These are phyloP conservation scores for Erodium maritimum DNA, from an alignment of 345 rosid genomes.

Conservation along the genomic window DNA sequence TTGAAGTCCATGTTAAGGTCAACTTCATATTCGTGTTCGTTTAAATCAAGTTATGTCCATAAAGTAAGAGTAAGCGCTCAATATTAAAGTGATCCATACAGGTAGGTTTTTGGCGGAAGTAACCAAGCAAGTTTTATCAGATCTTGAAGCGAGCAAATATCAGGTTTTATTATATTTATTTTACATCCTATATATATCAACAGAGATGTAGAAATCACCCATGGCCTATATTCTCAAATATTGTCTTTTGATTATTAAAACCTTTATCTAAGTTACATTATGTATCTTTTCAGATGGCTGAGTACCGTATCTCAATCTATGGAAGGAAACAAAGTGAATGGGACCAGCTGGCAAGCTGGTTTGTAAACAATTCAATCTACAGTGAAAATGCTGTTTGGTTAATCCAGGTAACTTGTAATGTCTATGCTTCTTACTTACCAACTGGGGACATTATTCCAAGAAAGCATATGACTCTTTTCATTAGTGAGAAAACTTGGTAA, in stretches of 20 bases:
- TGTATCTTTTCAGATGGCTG: conserved; percentile 75
- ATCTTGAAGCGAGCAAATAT: conserved; percentile 92
- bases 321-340: conserved; percentile 99
- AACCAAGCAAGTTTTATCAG: conserved; percentile 83
- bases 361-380: conserved; percentile 92
- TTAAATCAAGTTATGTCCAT: background rate
- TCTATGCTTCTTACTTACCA: background rate
- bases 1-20: background rate
- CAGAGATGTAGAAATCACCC: background rate
- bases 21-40: background rate
- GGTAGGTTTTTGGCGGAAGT: conserved; percentile 96
- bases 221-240: background rate
- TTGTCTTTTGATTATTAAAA: background rate
- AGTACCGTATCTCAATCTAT: conserved; percentile 90
- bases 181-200: background rate
- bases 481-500: background rate
- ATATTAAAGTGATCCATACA: conserved; percentile 10
- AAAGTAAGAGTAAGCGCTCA: background rate
- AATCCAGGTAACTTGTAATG: conserved; percentile 58
- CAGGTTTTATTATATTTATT: conserved; percentile 38
- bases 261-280: conserved; percentile 6
- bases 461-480: background rate
- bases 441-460: background rate
- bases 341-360: conserved; percentile 99
- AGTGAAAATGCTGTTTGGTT: conserved; percentile 98